These are phyloP conservation scores for Coffea canephora DNA, from an alignment of 257 asterid genomes.

Conservation along the genomic window DNA sequence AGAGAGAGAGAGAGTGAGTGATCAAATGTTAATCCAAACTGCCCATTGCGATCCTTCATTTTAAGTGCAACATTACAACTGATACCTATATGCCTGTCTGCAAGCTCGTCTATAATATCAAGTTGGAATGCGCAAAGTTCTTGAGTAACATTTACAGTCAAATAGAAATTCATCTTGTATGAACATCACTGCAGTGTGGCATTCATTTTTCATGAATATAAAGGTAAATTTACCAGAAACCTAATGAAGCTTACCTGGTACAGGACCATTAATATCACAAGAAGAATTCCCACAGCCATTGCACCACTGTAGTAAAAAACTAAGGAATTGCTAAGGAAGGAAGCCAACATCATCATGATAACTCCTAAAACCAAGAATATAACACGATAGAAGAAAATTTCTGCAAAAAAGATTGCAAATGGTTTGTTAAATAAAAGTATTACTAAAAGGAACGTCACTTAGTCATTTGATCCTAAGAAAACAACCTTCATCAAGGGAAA, in stretches of 20 bases:
- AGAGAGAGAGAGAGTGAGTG: constrained; percentile 2
- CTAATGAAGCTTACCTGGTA: constrained; percentile 57
- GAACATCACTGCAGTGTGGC: neutral
- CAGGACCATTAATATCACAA: constrained; percentile 76
- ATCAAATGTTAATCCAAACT: neutral
- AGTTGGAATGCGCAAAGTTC: neutral
- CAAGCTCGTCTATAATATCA: neutral
- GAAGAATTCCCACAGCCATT: constrained; percentile 71
- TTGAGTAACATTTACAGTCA: neutral
- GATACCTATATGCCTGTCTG: too few relatives aligned
- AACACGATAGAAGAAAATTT: constrained; percentile 55
- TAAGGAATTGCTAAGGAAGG: constrained; percentile 74
- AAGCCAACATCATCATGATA: constrained; percentile 53
- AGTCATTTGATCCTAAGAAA: constrained; percentile 14
- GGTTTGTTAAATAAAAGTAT: neutral
- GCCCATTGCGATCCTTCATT: neutral
- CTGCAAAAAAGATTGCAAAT: constrained; percentile 45
- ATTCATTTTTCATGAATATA: neutral
- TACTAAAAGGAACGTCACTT: neutral
- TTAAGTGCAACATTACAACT: neutral
- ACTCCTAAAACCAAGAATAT: constrained; percentile 68
- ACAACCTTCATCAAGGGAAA: constrained; percentile 84
- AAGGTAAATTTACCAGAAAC: neutral
- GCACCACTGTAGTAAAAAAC: constrained; percentile 82
- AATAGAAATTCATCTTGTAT: neutral